Conservation (phyloP, 345 rosid species). For the Limnanthes douglasii region DNA sequence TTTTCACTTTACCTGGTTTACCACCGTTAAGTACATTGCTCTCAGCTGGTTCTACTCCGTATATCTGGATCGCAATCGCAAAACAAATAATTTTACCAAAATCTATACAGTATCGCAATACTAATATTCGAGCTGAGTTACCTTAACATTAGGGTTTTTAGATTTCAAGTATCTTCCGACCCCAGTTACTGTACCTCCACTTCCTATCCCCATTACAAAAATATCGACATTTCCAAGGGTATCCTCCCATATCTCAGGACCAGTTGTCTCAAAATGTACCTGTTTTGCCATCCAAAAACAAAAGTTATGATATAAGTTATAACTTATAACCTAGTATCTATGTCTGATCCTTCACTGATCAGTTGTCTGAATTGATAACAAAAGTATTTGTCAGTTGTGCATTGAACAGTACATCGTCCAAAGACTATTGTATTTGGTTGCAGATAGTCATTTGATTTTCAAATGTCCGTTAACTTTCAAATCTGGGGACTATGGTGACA, state of each 20-base stretch:
- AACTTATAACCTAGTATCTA: too few relatives aligned
- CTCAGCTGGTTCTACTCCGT: slow-evolving; percentile 95
- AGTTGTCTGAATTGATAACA: neutral
- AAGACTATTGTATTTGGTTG: neutral
- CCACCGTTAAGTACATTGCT: slow-evolving; percentile 92
- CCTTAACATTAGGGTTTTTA: slow-evolving; percentile 88
- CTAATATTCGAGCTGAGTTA: slow-evolving; percentile 5
- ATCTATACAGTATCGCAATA: slow-evolving; percentile 3
- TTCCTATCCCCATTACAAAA: slow-evolving; percentile 94
- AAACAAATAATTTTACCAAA: neutral
- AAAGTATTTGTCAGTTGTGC: neutral
- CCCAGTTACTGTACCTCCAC: slow-evolving; percentile 96
- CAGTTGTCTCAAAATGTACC: slow-evolving; percentile 90
- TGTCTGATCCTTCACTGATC: neutral
- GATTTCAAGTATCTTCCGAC: slow-evolving; percentile 93
- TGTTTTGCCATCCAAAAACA: slow-evolving; percentile 10
- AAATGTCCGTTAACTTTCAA: too few relatives aligned
- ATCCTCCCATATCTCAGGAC: slow-evolving; percentile 99
- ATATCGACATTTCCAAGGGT: slow-evolving; percentile 82
- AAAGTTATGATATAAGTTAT: too few relatives aligned
- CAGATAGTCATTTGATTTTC: too few relatives aligned
- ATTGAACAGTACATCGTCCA: too few relatives aligned
- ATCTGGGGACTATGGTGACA: too few relatives aligned
- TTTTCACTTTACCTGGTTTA: slow-evolving; percentile 52
- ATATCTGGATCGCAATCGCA: slow-evolving; percentile 32